Evolutionary conservation across 257 asterid genomes (phyloP), one percentile per base, ranked within the genome.

Genomic region (Plantago elongata): DNA sequence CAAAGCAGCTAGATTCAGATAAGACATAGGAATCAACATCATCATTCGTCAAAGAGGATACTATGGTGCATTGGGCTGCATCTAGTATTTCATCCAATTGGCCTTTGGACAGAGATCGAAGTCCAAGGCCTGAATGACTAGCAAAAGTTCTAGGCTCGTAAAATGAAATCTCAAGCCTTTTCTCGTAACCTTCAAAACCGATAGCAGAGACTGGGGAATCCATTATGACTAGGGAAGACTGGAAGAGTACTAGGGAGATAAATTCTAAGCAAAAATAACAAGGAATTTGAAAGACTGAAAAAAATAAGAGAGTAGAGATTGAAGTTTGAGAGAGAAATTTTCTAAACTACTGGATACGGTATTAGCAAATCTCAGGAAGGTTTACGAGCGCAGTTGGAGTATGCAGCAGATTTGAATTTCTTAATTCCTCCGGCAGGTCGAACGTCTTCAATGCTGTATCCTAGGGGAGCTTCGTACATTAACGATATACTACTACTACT

Each of bases 361-460:
- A 69, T 67, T 11, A 9, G 38, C 5, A 58, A 46, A 61, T 77
- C 73, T 89, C 97, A 89, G 82, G 95, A 89, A 65, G 95, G 97
- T 76, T 75, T 77, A n/a, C 97, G 82, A 42, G 74, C 84, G 79
- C 97, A 89, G 95, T 86, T 86, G 70, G 85, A 89, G 95, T 89
- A 89, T 17, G 94, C 97, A 84, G 97, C 97, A 63, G 97, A 89
- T 86, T 85, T 80, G 90, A 89, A 89, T 77, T 84, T 89, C 94
- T 84, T 77, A 84, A 84, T 80, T 72, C 95, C 97, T 52, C 97
- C 97, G 78, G 76, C 69, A 18, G 97, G 97, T 74, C 97, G 90
- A 58, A 89, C 64, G 95, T 89, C 97, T 70, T 89, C 97, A 82
- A 89, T 86, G 86, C 85, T 78, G 84, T 86, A 89, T 62, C 87